Evolutionary conservation across 2,329 filamentous ascomycete species (phyloP).

Genomic region (Sarocladium oryzae): DNA sequence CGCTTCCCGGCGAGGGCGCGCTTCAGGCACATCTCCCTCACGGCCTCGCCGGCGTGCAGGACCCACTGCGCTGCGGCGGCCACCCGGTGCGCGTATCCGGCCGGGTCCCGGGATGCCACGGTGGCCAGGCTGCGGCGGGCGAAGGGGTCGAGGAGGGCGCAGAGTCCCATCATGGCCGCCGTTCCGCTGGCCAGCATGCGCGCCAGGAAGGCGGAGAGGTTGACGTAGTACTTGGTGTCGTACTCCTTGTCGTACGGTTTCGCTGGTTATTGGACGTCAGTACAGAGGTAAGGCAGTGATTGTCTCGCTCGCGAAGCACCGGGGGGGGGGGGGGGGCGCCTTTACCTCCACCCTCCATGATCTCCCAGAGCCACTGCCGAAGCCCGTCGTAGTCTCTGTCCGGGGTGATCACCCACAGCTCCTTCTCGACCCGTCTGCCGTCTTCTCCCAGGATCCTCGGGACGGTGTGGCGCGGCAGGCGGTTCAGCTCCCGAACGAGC

Average conservation of each 20-base stretch:
- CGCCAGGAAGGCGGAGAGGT: conserved; percentile 9
- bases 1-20: not conserved
- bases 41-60: conserved; percentile 2
- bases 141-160: conserved; percentile 6
- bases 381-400: not conserved
- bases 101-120: conserved; percentile 3
- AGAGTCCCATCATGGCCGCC: not conserved
- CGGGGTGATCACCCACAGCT: conserved; percentile 1
- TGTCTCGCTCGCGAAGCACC: too few species aligned
- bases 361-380: not conserved
- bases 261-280: not conserved
- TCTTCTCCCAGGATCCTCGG: not conserved
- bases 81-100: not conserved
- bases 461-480: conserved; percentile 1
- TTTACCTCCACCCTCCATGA: conserved; percentile 2
- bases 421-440: not conserved
- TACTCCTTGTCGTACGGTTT: not conserved
- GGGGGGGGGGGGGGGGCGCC: too few species aligned
- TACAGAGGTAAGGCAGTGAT: not conserved
- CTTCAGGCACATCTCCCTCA: conserved; percentile 7
- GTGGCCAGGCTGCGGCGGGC: not conserved
- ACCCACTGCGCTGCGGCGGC: conserved; percentile 8
- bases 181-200: conserved; percentile 2
- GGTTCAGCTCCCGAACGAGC: conserved; percentile 5
- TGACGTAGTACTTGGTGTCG: not conserved